phyloP scores from a whole-genome alignment of 768 basidiomycete genomes.

The Kwoniella dendrophila region DNA sequence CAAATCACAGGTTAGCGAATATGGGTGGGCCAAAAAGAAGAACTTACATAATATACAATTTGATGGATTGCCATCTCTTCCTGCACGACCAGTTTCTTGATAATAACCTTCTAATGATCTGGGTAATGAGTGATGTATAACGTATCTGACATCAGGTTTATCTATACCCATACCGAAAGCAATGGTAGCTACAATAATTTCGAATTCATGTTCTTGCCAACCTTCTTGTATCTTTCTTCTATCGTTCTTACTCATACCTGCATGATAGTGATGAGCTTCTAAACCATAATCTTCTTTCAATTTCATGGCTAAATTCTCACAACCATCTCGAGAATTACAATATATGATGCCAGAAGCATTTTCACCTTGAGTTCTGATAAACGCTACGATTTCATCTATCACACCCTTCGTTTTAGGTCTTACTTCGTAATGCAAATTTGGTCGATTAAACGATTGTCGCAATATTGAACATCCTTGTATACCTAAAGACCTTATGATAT shows the following conservation, averaged over 20 bases:
- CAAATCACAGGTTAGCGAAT: too few relatives aligned
- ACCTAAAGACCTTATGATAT: conserved; percentile 73
- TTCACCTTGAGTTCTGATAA: conserved; percentile 65
- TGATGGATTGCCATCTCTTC: conserved; percentile 80
- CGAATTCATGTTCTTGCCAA: conserved; percentile 73
- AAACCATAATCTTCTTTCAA: conserved; percentile 66
- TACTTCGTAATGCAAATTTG: conserved; percentile 81
- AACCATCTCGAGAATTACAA: conserved; percentile 69
- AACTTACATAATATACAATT: conserved; percentile 82
- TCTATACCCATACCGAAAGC: conserved; percentile 90
- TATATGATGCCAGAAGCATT: conserved; percentile 77
- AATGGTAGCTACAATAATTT: conserved; percentile 91
- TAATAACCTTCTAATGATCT: conserved; percentile 85
- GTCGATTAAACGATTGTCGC: conserved; percentile 85
- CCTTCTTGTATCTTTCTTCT: conserved; percentile 66
- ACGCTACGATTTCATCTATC: conserved; percentile 66
- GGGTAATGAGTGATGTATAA: conserved; percentile 83
- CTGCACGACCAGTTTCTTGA: conserved; percentile 96
- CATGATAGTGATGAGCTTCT: conserved; percentile 80
- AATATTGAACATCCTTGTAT: conserved; percentile 66
- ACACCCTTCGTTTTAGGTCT: conserved; percentile 61
- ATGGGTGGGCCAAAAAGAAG: too few relatives aligned
- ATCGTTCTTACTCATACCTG: conserved; percentile 68
- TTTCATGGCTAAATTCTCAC: conserved; percentile 76
- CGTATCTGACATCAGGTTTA: conserved; percentile 59